phyloP scores from a whole-genome alignment of 805 yeast genomes.

The Martiniozyma abietophila region DNA sequence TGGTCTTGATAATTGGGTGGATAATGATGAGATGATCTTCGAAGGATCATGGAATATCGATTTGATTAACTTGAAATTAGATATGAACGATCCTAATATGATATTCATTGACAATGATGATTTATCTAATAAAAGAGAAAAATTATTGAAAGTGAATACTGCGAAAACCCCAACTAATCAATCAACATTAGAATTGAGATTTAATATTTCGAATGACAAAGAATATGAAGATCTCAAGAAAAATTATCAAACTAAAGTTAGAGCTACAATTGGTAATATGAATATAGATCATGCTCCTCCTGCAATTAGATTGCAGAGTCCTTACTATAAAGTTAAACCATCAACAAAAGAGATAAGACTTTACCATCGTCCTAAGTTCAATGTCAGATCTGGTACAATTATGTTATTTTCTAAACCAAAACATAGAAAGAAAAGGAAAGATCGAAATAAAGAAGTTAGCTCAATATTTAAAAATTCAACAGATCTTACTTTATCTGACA shows the following conservation, averaged over 20 bases:
- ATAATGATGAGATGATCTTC: constrained; percentile 61
- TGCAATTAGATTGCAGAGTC: constrained; percentile 79
- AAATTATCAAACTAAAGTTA: constrained; percentile 83
- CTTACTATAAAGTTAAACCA: constrained; percentile 76
- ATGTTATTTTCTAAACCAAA: constrained; percentile 71
- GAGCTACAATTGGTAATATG: constrained; percentile 86
- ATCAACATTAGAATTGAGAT: constrained; percentile 46
- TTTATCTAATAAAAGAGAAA: constrained; percentile 11
- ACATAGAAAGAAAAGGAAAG: constrained; percentile 77
- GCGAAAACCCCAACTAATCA: constrained; percentile 47
- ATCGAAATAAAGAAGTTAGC: constrained; percentile 69
- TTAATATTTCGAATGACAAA: constrained; percentile 81
- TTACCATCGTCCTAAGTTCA: constrained; percentile 73
- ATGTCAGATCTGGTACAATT: constrained; percentile 66
- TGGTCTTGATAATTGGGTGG: constrained; percentile 34
- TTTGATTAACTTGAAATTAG: constrained; percentile 40
- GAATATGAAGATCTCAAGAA: constrained; percentile 75
- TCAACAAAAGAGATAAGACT: constrained; percentile 59
- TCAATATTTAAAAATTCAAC: constrained; percentile 64
- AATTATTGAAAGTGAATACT: constrained; percentile 9
- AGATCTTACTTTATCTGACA: constrained; percentile 79
- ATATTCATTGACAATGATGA: constrained; percentile 46
- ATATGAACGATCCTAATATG: constrained; percentile 81
- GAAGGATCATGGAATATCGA: constrained; percentile 47
- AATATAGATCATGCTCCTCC: constrained; percentile 88